Evolutionary conservation across 2,329 filamentous ascomycete genomes (phyloP), one percentile per base, ranked within the genome.

Genomic region (Alternaria sp.): DNA sequence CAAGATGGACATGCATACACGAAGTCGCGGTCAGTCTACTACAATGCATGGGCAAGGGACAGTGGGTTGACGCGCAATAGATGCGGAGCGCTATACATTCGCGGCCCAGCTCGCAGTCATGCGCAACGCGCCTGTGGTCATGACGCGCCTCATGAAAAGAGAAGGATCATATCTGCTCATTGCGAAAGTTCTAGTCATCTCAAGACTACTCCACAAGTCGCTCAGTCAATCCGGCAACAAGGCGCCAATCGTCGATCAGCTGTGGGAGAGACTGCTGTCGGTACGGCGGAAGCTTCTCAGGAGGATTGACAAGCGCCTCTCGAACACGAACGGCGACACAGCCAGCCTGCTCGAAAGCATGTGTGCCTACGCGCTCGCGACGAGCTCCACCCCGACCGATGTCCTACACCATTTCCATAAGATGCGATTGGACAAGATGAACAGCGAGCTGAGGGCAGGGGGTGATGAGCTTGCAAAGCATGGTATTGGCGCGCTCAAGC

Each of bases 311-410:
- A 83, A 83, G 61, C 82, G 81, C 5, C 79, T 85, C 78, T 77
- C 77, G 6, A 77, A 69, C 52, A 59, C 73, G 3, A 66, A 68
- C 6, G 68, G 70, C 12, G 80, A 82, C 5, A 85, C 72, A 65
- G 82, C 74, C 65, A 78, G 64, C 69, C 85, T 96, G 15, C 83
- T 95, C 12, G 90, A 93, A 70, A 89, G 90, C 1, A 84, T 97
- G 69, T 91, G 90, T 59, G 93, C 94, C 0, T 94, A 93, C 77
- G 93, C 93, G 65, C 84, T 98, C 54, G 88, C 90, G 1, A 93
- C 91, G 4, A 96, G 88, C 72, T 93, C 91, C 0, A 91, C 93
- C 0, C 89, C 92, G 0, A 89, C 87, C 61, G 93, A 97, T 75
- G 91, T 93, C 1, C 80, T 97, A 57, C 84, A 88, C 8, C 90